phyloP scores from a whole-genome alignment of 2,329 filamentous ascomycete genomes.

The Hypoxylon sp. region DNA sequence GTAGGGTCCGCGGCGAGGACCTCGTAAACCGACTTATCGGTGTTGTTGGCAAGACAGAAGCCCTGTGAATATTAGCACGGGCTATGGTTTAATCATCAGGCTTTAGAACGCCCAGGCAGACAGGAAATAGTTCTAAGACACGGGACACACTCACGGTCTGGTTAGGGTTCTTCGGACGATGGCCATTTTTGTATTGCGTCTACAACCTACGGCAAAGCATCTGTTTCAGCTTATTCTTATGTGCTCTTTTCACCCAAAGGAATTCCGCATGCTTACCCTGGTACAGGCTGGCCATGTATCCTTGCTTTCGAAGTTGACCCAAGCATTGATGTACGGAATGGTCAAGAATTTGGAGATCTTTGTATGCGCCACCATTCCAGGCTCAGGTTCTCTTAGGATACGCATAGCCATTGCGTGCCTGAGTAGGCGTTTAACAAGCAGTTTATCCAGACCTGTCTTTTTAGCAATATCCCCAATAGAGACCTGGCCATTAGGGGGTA shows the following conservation, averaged over 20 bases:
- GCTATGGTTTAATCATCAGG: neutral
- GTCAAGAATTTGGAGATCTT: conserved; percentile 39
- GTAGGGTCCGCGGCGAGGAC: conserved; percentile 28
- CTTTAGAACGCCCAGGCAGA: too few species aligned
- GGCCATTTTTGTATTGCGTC: conserved; percentile 49
- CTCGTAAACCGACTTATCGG: conserved; percentile 35
- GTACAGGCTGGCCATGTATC: conserved; percentile 46
- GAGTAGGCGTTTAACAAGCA: conserved; percentile 48
- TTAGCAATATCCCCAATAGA: conserved; percentile 41
- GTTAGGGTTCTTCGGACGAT: conserved; percentile 44
- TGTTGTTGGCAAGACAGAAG: conserved; percentile 43
- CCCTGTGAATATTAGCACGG: conserved; percentile 43
- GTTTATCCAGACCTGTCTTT: conserved; percentile 44
- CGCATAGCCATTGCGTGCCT: conserved; percentile 51
- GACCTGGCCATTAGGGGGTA: conserved; percentile 45
- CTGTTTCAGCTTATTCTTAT: conserved; percentile 8
- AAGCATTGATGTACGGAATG: conserved; percentile 36
- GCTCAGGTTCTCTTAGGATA: conserved; percentile 51
- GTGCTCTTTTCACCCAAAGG: neutral
- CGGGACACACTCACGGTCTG: conserved; percentile 42
- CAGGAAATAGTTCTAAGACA: conserved; percentile 35
- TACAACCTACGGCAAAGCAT: conserved; percentile 29
- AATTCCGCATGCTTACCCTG: conserved; percentile 17
- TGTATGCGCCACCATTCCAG: conserved; percentile 51
- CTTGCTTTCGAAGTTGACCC: conserved; percentile 30